Base-by-base conservation (phyloP, 352 stramenopile species). In the Globisporangium uncinulatum region DNA sequence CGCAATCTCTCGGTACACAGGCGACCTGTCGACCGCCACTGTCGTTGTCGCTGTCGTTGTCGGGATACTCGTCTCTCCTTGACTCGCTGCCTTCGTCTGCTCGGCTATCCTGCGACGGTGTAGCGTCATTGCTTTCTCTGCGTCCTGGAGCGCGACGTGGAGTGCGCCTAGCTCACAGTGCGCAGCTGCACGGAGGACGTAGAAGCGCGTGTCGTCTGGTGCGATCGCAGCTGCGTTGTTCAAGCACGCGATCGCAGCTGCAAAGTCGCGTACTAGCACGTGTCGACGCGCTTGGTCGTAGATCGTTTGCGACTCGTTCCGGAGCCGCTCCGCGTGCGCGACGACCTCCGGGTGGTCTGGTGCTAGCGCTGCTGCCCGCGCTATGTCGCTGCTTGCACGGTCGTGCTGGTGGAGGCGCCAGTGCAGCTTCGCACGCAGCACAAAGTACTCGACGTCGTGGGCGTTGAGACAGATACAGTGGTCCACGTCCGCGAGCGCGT, bases 391-490 rank as follows among this genome's bases (percentile, higher is more conserved):
- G 4, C 61, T 85, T 17, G 80, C 83, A 54, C 84, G 83, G 42
- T 92, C 80, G 47, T 89, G 80, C 69, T 89, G 74, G 51, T 89
- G 77, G 21, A 92, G 71, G 36, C 70, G 71, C 83, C 83, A 90
- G 53, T 90, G 81, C 13, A 95, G 66, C 61, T 92, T 92, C 20
- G 83, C 81, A 0, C 85, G 77, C 53, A 95, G 62, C 20, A 92
- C 77, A 65, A 90, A 87, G 55, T 90, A 91, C 69, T 92, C 83
- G 65, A 87, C 83, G 44, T 95, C 82, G 6, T 66, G 61, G 13
- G 62, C 70, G 45, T 94, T 88, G 36, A 94, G 65, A 39, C 79
- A 88, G 21, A 92, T 83, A 42, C 83, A 91, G 66, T 93, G 83
- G 59, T 91, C 81, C 10, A 89, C 69, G 56, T 93, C 83, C 45